Base-by-base conservation (phyloP, 1,139 yeast species). In the Saccharomyces hybrid region DNA sequence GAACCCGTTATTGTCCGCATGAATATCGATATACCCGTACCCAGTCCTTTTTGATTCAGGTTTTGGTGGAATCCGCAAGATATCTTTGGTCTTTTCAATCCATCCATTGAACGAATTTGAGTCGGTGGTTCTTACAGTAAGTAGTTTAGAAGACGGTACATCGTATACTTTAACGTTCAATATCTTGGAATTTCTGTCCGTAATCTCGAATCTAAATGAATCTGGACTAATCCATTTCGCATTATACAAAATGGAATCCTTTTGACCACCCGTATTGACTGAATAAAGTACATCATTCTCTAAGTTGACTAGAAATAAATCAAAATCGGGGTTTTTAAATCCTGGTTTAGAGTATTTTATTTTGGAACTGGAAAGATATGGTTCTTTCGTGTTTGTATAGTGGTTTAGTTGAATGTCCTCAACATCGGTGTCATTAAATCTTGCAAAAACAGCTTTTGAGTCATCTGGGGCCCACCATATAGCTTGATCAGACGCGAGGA, bases 271-370 rank as follows among this genome's bases (percentile, higher is more conserved):
- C 48, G 65, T 56, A 42, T 63, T 62, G 1, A 72, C 48, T 5
- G 52, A 53, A 5, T 47, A 55, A 71, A 73, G 4, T 23, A 68
- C 67, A 4, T 68, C 67, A 32, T 68, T 60, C 1, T 66, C 57
- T 1, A 83, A 42, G 48, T 78, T 72, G 61, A 79, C 81, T 49
- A 77, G 70, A 59, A 73, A 68, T 23, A 91, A 62, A 9, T 74
- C 70, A 1, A 87, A 77, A 16, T 70, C 64, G 0, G 99, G 98
- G 64, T 87, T 87, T 1, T 76, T 63, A 20, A 79, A 78, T 0
- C 98, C 99, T 0, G 97, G 95, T 67, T 88, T 91, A 3, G 99
- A 97, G 69, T 93, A 95, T 65, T 86, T 87, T 57, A 91, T 71
- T 8, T 72, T 63, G 5, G 74, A 70, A 0, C 95, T 95, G 62